Evolutionary conservation across 768 basidiomycete species (phyloP), one percentile per base, ranked within the genome.

Genomic region (Favolaschia claudopus): DNA sequence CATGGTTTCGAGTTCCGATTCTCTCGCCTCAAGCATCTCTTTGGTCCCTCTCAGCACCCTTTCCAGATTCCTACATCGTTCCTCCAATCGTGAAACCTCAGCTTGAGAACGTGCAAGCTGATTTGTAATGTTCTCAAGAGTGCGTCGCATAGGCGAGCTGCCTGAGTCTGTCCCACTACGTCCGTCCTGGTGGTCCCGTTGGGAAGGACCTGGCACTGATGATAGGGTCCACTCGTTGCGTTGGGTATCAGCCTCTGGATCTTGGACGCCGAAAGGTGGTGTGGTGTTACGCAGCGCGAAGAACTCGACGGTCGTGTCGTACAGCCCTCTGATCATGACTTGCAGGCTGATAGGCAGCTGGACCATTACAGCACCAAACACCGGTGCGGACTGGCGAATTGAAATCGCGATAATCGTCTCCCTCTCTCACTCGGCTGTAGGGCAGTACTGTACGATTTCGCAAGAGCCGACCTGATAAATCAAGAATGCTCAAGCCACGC

Each of bases 51-150:
- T 83, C 56, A 92, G 74, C 17, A 85, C 79, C 65, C 77, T 82
- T 66, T 92, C 89, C 45, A 91, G 77, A 68, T 79, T 71, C 70
- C 78, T 83, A 72, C 84, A 88, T 15, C 84, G 81, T 61, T 91
- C 90, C 51, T 88, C 82, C 31, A 88, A 74, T 43, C 81, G 83
- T 27, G 80, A 72, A 20, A 84, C 76, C 46, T 89, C 85, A 53
- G 77, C 72, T 60, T 82, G 81, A 13, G 85, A 79, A 57, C 81
- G 82, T 46, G 82, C 77, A 32, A 87, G 79, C 55, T 87, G 84
- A 59, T 79, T 75, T 69, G 82, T 85, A 44, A 82, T 77, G 54
- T 76, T 71, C 70, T 87, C 87, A 57, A 85, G 76, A 67, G 87
- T 84, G 67, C 87, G 80, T 63, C 83, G 81, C 79, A 85, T 79